Conservation (phyloP, 345 rosid species). For the Eucalyptus sp. region DNA sequence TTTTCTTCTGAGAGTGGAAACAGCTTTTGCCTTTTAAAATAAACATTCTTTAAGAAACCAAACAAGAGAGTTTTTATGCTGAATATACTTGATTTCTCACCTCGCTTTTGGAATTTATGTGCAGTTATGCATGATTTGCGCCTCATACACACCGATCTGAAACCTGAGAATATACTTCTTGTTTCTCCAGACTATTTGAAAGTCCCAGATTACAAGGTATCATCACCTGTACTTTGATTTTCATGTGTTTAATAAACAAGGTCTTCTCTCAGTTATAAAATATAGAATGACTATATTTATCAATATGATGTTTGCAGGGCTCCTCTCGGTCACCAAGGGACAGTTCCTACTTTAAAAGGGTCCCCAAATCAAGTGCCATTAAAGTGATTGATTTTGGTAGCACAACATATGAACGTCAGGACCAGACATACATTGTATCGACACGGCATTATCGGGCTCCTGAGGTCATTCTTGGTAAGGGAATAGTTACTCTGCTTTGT, state of each 20-base stretch:
- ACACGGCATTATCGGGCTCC: slow-evolving; percentile 91
- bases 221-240: background rate
- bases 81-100: background rate
- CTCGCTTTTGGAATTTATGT: background rate
- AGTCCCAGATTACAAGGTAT: slow-evolving; percentile 74
- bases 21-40: background rate
- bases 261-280: background rate
- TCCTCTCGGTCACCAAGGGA: slow-evolving; percentile 41
- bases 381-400: slow-evolving; percentile 94
- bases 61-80: background rate
- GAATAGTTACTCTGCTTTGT: background rate
- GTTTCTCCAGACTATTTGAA: slow-evolving; percentile 69
- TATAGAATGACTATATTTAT: background rate
- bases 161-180: slow-evolving; percentile 78
- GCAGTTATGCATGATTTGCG: slow-evolving; percentile 91
- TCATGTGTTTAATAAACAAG: background rate
- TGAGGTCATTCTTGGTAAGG: slow-evolving; percentile 73
- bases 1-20: background rate
- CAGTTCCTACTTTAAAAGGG: slow-evolving; percentile 40
- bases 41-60: background rate
- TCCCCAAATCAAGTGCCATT: slow-evolving; percentile 82
- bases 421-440: slow-evolving; percentile 71
- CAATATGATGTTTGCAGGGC: slow-evolving; percentile 11
- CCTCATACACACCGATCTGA: slow-evolving; percentile 78
- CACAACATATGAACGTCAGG: slow-evolving; percentile 72